Base-by-base conservation (phyloP, 2,329 filamentous ascomycete species). In the Colletotrichum siamense region DNA sequence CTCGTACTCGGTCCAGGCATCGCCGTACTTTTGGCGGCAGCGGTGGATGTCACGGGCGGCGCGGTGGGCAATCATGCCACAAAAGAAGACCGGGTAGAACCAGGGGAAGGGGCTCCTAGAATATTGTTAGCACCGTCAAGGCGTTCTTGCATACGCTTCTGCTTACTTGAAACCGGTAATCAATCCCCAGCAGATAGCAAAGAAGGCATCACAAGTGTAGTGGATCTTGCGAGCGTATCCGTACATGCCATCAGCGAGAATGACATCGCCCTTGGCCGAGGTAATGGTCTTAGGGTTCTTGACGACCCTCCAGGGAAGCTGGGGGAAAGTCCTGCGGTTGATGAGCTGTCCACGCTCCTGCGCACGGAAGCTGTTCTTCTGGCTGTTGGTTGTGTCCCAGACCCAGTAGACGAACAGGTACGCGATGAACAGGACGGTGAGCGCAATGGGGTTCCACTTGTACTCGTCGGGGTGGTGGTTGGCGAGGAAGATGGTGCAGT, bases 321-420 rank as follows among this genome's bases (percentile, higher is more conserved):
- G 95, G 7, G 96, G 96, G 88, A 98, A 98, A 4, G 95, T 93
- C 80, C 93, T 95, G 81, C 96, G 94, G 83, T 92, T 88, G 69
- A 94, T 85, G 69, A 91, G 82, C 55, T 92, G 93, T 77, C 95
- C 95, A 77, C 94, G 92, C 86, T 98, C 95, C 85, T 92, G 90
- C 79, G 94, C 92, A 71, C 96, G 93, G 91, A 96, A 98, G 78
- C 94, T 93, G 87, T 98, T 98, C 91, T 98, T 98, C 86, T 98
- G 96, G 82, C 92, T 95, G 88, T 98, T 98, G 86, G 92, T 93
- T 59, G 95, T 97, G 82, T 98, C 96, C 95, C 96, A 98, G 72
- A 98, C 89, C 92, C 95, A 96, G 89, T 98, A 98, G 79, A 94
- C 92, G 83, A 95, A 94, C 63, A 98, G 87, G 83, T 98, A 98